phyloP scores from a whole-genome alignment of 2,329 filamentous ascomycete species.

The Cytospora schulzeri region DNA sequence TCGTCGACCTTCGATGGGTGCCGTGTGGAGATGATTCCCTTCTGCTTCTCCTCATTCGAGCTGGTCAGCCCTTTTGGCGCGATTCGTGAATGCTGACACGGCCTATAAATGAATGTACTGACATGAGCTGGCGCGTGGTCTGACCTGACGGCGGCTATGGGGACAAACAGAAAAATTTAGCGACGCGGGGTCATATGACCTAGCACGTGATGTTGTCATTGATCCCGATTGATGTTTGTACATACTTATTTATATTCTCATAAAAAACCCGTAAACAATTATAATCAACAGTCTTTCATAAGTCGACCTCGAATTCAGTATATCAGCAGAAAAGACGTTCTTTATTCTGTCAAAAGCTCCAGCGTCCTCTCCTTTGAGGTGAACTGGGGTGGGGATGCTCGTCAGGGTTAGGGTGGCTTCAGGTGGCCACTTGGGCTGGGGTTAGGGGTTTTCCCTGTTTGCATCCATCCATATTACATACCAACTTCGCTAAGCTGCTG shows the following conservation, averaged over 20 bases:
- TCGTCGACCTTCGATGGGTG: not conserved
- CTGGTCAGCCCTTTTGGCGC: not conserved
- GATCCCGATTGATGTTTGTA: not conserved
- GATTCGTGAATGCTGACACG: not conserved
- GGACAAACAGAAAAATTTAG: not conserved
- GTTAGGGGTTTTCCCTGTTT: too few relatives aligned
- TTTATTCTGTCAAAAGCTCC: not conserved
- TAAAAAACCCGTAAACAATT: not conserved
- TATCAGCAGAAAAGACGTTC: not conserved
- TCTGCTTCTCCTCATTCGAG: not conserved
- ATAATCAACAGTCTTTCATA: not conserved
- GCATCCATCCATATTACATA: too few relatives aligned
- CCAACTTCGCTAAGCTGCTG: too few relatives aligned
- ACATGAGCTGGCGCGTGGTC: not conserved
- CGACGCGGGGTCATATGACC: conserved; percentile 6
- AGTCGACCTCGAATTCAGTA: not conserved
- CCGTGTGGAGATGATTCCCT: not conserved
- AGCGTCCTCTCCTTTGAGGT: not conserved
- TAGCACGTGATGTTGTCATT: not conserved
- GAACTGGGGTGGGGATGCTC: not conserved
- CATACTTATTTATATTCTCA: not conserved
- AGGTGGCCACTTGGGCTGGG: too few relatives aligned
- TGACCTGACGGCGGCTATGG: not conserved
- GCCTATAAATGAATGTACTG: not conserved
- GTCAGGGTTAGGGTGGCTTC: not conserved